phyloP scores from a whole-genome alignment of 2,329 filamentous ascomycete species.

The Colletotrichum endophyticum region DNA sequence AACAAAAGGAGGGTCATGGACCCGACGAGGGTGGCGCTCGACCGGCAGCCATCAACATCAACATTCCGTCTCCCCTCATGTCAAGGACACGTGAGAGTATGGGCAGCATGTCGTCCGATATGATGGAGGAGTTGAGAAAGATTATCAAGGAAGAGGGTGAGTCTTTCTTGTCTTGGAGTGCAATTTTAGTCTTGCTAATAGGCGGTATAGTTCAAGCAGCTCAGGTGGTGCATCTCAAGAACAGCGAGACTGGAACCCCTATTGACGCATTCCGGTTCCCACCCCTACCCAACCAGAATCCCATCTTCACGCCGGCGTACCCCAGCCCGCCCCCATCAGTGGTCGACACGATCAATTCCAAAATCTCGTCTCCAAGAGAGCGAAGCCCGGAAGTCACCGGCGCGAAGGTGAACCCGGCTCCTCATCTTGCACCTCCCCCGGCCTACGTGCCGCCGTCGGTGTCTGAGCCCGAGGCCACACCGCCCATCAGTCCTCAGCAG shows the following conservation, averaged over 20 bases:
- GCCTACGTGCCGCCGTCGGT: background rate
- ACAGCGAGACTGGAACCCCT: background rate
- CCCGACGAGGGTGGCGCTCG: background rate
- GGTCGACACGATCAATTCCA: background rate
- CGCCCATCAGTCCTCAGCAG: background rate
- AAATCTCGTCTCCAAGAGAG: background rate
- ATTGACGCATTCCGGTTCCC: background rate
- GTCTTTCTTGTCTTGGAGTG: background rate
- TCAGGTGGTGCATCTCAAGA: conserved; percentile 6
- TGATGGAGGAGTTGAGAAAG: conserved; percentile 24
- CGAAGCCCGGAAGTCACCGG: background rate
- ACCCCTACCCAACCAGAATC: background rate
- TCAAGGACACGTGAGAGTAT: conserved; percentile 1
- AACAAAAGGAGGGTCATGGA: conserved; percentile 1
- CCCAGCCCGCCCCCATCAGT: background rate
- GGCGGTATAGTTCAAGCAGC: background rate
- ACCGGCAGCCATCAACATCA: background rate
- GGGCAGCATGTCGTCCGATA: conserved; percentile 16
- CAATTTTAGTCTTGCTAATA: background rate
- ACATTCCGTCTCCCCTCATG: background rate
- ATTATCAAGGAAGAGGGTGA: conserved; percentile 26
- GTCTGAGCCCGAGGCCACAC: background rate
- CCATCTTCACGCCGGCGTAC: background rate
- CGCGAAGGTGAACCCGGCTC: background rate
- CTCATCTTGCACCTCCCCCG: background rate